phyloP scores from a whole-genome alignment of 2,329 filamentous ascomycete species.

The Trichophyton verrucosum region DNA sequence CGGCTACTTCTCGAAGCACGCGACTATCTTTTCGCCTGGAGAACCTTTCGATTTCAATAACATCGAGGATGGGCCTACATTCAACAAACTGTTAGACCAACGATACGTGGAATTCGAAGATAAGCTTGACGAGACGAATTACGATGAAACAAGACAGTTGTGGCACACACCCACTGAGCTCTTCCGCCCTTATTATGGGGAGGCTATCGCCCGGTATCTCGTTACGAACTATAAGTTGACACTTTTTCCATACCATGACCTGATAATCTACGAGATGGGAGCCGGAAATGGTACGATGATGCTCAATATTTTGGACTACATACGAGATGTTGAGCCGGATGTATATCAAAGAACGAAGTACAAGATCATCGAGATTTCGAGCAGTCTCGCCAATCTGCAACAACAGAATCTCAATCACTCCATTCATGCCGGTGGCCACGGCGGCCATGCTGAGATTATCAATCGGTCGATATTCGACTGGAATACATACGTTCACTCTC shows the following conservation, averaged over 20 bases:
- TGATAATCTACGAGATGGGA: constrained; percentile 98
- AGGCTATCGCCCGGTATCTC: constrained; percentile 91
- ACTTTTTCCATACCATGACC: constrained; percentile 87
- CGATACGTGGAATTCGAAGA: constrained; percentile 90
- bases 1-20: constrained; percentile 92
- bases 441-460: constrained; percentile 80
- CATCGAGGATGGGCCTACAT: constrained; percentile 73
- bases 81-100: constrained; percentile 61
- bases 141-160: constrained; percentile 69
- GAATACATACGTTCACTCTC: constrained; percentile 72
- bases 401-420: constrained; percentile 54
- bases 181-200: constrained; percentile 91
- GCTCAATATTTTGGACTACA: constrained; percentile 95
- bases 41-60: constrained; percentile 78
- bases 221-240: constrained; percentile 92
- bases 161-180: constrained; percentile 99
- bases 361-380: constrained; percentile 91
- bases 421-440: constrained; percentile 60
- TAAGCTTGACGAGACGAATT: constrained; percentile 58
- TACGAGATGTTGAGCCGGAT: constrained; percentile 74
- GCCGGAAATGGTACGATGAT: constrained; percentile 95
- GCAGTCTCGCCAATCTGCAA: constrained; percentile 67
- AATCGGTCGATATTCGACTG: constrained; percentile 94
- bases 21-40: constrained; percentile 87
- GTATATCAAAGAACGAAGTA: constrained; percentile 90